phyloP scores from a whole-genome alignment of 306 rosid genomes.

The Malus asiatica region DNA sequence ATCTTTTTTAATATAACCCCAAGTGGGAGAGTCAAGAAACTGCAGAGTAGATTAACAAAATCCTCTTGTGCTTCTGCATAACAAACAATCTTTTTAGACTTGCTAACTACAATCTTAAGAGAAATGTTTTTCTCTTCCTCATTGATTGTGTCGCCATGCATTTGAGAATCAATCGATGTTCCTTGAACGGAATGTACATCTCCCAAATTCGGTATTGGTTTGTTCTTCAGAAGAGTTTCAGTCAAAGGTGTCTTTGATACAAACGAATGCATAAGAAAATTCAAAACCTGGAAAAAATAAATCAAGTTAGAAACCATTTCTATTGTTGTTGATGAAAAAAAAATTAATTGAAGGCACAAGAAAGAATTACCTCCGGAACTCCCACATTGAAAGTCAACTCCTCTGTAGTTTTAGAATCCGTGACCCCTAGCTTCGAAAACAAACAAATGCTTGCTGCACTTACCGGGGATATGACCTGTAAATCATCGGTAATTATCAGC shows the following conservation, averaged over 20 bases:
- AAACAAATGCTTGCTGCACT: not conserved
- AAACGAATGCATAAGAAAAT: too few relatives aligned
- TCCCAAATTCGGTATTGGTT: too few relatives aligned
- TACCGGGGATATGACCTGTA: not conserved
- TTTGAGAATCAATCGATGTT: not conserved
- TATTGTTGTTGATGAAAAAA: too few relatives aligned
- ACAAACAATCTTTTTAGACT: not conserved
- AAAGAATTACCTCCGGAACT: not conserved
- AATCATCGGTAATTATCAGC: not conserved
- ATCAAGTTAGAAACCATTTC: not conserved
- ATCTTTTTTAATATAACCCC: not conserved
- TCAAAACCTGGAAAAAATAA: too few relatives aligned
- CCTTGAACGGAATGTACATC: not conserved
- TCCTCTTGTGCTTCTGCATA: slow-evolving; percentile 12
- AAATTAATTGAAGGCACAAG: not conserved
- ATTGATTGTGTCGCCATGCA: too few relatives aligned
- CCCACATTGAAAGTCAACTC: not conserved
- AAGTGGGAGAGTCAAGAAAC: slow-evolving; percentile 6
- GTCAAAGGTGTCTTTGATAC: too few relatives aligned
- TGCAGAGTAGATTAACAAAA: slow-evolving; percentile 1
- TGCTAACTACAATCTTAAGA: not conserved
- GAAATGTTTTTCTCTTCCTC: not conserved
- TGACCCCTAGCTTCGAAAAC: not conserved
- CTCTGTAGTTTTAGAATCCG: not conserved
- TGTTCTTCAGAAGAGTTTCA: too few relatives aligned